Evolutionary conservation across 2,329 filamentous ascomycete species (phyloP).

Genomic region (Stenocarpella maydis): DNA sequence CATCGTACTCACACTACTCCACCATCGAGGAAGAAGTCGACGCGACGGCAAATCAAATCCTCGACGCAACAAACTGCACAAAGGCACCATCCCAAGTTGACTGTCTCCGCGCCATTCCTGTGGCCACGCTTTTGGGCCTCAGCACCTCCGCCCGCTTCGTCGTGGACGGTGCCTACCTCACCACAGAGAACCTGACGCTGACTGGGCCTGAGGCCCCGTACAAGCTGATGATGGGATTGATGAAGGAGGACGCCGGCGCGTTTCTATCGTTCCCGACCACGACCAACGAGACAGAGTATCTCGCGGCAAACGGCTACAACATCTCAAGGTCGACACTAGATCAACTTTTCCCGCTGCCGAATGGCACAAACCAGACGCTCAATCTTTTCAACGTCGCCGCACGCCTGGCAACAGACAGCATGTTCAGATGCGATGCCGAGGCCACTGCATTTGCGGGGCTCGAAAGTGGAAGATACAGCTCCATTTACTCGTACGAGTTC

Average conservation of each 20-base stretch:
- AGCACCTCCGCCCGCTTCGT: conserved; percentile 58
- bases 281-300: conserved; percentile 45
- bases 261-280: conserved; percentile 57
- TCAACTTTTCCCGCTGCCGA: conserved; percentile 58
- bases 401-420: conserved; percentile 64
- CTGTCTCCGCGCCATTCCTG: conserved; percentile 59
- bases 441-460: conserved; percentile 63
- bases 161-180: conserved; percentile 64
- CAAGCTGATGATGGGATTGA: conserved; percentile 64
- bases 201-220: conserved; percentile 56
- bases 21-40: conserved; percentile 61
- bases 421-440: conserved; percentile 67
- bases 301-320: conserved; percentile 44
- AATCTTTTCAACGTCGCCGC: conserved; percentile 64
- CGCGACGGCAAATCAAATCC: conserved; percentile 58
- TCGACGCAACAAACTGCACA: conserved; percentile 61
- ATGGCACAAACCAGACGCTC: conserved; percentile 57
- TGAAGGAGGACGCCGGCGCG: conserved; percentile 63
- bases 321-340: conserved; percentile 42
- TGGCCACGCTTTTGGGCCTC: conserved; percentile 50
- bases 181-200: conserved; percentile 55
- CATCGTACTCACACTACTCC: conserved; percentile 65
- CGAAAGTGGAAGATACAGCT: conserved; percentile 52
- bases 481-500: conserved; percentile 67
- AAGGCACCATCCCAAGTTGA: conserved; percentile 57